Evolutionary conservation across 352 stramenopile species (phyloP).

Genomic region (Phytophthora melonis): DNA sequence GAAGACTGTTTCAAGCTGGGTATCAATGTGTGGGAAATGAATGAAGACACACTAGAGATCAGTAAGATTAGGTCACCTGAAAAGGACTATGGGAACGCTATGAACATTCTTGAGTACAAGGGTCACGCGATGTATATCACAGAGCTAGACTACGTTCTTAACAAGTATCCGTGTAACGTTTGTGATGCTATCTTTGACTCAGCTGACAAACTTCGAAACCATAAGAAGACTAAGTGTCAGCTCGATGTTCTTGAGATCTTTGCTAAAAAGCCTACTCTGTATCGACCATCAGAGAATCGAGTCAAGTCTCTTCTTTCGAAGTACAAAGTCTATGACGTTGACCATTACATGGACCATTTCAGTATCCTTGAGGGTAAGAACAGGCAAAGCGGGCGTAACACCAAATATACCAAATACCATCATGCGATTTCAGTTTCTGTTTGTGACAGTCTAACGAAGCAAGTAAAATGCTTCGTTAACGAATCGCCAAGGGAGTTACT

Average conservation of each 20-base stretch:
- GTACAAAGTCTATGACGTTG: constrained; percentile 3
- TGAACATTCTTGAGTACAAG: constrained; percentile 8
- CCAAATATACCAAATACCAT: no score
- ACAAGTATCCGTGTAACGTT: background rate
- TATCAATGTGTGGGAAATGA: no score
- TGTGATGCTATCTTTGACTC: background rate
- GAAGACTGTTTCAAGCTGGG: no score
- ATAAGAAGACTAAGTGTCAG: background rate
- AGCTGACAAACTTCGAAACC: background rate
- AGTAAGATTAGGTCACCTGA: no score
- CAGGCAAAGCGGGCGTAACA: no score
- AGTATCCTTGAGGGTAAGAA: background rate
- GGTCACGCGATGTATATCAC: background rate
- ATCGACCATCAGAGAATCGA: background rate
- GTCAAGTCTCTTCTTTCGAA: background rate
- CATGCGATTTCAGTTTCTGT: no score
- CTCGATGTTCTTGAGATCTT: background rate
- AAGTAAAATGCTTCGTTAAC: no score
- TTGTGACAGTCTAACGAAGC: no score
- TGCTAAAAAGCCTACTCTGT: background rate
- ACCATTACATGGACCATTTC: no score
- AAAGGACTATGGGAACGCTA: no score
- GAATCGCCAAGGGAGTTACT: no score
- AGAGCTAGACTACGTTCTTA: background rate
- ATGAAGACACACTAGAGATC: no score